Evolutionary conservation across 306 rosid genomes (phyloP), one percentile per base, ranked within the genome.

Genomic region (Casuarina cunninghamiana): DNA sequence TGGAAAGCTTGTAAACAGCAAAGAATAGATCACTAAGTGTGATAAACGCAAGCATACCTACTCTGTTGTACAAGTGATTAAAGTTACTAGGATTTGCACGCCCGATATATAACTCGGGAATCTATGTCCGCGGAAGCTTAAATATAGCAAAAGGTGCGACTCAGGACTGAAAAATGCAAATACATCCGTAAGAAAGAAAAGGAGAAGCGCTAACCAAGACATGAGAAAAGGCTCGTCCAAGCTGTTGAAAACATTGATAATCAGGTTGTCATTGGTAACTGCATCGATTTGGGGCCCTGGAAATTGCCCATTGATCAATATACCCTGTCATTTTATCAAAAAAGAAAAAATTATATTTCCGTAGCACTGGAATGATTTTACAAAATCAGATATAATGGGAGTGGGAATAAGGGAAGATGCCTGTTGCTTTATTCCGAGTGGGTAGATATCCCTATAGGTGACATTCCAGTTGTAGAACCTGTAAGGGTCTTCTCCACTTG

Each of bases 271-370:
- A 63, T 93, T 93, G 76, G 98, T 93, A 48, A 87, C 92, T 3
- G 88, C 85, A 39, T 91, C 93, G 6, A 93, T 91, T 85, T 81
- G 91, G 15, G 98, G 98, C 60, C 98, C 97, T 77, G 98, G 98
- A 78, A 93, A 93, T 71, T 91, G 93, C 77, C 97, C 95, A 57
- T 93, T 93, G 73, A 93, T 91, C 87, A 93, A 87, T 68, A 93
- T 91, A 13, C 96, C 98, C 98, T 91, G 90, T 26, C 75, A 75
- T 37, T 71, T 58, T 41, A 44, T 62, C 71, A 26, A 26, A 26
- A 26, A 26, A 26, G 32, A 26, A 58, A 86, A 3, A 74, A 44
- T 51, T 76, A 75, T 17, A 68, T 37, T 67, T 62, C 67, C 75
- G 15, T 48, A 53, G 67, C 58, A 55, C 54, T 53, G 66, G 57